Percentiles rank a stretch among this genome's conserved stretches.
These are phyloP conservation scores for Trametes versicolor DNA, from an alignment of 1,284 basidiomycete genomes.

Conservation along the genomic window DNA sequence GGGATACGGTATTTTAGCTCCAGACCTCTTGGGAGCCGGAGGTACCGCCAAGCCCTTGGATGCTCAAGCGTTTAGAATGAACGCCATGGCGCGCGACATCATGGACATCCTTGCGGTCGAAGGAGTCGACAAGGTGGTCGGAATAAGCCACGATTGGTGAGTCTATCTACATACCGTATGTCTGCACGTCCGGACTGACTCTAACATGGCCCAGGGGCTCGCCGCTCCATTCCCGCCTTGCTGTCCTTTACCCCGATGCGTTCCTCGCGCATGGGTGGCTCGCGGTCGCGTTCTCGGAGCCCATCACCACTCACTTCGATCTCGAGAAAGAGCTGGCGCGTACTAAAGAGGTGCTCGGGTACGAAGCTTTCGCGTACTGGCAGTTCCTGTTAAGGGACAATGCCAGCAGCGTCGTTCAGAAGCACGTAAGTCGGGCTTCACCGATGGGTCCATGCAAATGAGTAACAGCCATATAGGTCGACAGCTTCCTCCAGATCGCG, in stretches of 20 bases:
- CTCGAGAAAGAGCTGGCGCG: conserved; percentile 43
- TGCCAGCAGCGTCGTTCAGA: conserved; percentile 39
- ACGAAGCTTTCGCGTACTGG: conserved; percentile 50
- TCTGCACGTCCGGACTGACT: not conserved
- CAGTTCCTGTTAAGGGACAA: conserved; percentile 47
- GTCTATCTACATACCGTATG: conserved; percentile 40
- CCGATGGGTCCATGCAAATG: not conserved
- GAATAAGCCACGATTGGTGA: conserved; percentile 61
- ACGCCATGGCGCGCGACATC: conserved; percentile 51
- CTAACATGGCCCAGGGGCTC: conserved; percentile 48
- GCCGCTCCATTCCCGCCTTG: conserved; percentile 47
- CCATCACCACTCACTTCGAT: conserved; percentile 32
- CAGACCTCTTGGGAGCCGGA: conserved; percentile 63
- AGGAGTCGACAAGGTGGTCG: conserved; percentile 48
- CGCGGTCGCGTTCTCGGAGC: conserved; percentile 50
- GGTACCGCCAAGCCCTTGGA: conserved; percentile 57
- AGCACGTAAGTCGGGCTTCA: conserved; percentile 43
- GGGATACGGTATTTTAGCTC: conserved; percentile 59
- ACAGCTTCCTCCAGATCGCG: conserved; percentile 12
- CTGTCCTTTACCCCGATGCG: conserved; percentile 49
- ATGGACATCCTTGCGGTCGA: conserved; percentile 57
- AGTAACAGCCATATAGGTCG: not conserved
- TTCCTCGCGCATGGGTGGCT: conserved; percentile 55
- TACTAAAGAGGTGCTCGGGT: not conserved
- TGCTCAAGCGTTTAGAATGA: conserved; percentile 46